phyloP scores from a whole-genome alignment of 1,139 yeast species.

The Taphrina betulina region DNA sequence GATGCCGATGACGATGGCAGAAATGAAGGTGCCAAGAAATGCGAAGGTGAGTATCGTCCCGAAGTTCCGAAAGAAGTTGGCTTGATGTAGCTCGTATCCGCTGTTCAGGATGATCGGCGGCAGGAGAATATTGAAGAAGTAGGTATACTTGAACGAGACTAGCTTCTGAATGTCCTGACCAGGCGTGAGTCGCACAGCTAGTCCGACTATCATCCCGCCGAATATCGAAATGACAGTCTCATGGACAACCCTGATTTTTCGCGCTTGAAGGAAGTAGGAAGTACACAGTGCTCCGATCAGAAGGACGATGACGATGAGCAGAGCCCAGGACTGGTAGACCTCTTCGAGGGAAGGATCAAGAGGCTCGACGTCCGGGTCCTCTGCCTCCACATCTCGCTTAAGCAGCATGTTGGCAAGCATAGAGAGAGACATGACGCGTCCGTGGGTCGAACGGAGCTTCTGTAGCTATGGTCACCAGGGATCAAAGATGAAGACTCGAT shows the following conservation, averaged over 20 bases:
- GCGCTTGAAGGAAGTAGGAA: slow-evolving; percentile 85
- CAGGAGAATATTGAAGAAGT: slow-evolving; percentile 86
- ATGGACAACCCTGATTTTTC: slow-evolving; percentile 88
- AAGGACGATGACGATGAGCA: slow-evolving; percentile 76
- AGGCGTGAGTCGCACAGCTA: slow-evolving; percentile 82
- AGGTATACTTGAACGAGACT: slow-evolving; percentile 89
- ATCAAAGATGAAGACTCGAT: too few relatives aligned
- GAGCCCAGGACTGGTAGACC: slow-evolving; percentile 95
- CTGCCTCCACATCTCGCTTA: slow-evolving; percentile 31
- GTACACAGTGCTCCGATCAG: slow-evolving; percentile 92
- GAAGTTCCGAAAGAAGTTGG: slow-evolving; percentile 86
- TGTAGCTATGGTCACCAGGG: too few relatives aligned
- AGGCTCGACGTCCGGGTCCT: slow-evolving; percentile 42
- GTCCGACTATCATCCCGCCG: slow-evolving; percentile 94
- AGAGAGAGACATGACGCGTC: background rate
- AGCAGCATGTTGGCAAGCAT: slow-evolving; percentile 12
- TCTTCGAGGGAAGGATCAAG: slow-evolving; percentile 93
- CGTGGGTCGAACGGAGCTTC: too few relatives aligned
- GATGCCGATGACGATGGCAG: slow-evolving; percentile 77
- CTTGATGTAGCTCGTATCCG: slow-evolving; percentile 94
- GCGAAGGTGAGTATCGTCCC: slow-evolving; percentile 93
- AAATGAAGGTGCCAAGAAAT: slow-evolving; percentile 92
- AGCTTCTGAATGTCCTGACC: slow-evolving; percentile 97
- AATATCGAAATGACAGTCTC: slow-evolving; percentile 95
- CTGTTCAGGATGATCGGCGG: slow-evolving; percentile 97